Percentiles rank a stretch among this genome's conserved stretches.
Conservation (phyloP, 2,329 filamentous ascomycete species). For the Cladosporium phlei region DNA sequence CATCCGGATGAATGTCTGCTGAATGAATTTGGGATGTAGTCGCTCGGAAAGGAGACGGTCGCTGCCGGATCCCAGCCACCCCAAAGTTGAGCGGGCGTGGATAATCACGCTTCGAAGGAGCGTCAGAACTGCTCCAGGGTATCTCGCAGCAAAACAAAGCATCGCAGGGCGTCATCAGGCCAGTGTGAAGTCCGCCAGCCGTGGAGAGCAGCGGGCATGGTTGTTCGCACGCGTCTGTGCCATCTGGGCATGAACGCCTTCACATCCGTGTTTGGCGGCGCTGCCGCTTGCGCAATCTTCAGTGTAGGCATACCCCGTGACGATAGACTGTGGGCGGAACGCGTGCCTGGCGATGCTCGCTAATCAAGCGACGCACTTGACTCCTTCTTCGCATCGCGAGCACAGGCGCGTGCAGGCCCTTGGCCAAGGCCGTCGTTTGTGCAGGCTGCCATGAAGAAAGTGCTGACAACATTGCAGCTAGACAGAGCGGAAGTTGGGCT, state of each 20-base stretch:
- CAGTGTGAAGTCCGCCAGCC: no score
- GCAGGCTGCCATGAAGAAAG: no score
- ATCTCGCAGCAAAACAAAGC: no score
- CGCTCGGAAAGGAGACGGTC: background rate
- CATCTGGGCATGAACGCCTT: background rate
- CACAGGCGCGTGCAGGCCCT: background rate
- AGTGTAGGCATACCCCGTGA: conserved; percentile 12
- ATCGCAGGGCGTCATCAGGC: no score
- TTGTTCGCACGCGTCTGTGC: background rate
- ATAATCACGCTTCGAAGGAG: no score
- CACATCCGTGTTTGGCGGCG: background rate
- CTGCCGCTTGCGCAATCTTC: conserved; percentile 8
- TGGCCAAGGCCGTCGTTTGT: no score
- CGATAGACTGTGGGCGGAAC: background rate
- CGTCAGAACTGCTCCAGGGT: no score
- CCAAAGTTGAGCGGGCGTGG: no score
- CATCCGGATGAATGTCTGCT: background rate
- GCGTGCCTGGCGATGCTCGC: conserved; percentile 3
- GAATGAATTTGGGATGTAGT: background rate
- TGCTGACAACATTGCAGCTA: no score
- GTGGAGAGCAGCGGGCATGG: no score
- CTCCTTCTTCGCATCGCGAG: conserved; percentile 1
- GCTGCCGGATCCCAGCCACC: no score
- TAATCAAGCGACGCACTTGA: conserved; percentile 2
- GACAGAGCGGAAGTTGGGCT: background rate